Conservation (phyloP, 805 yeast species). For the Nakazawaea ambrosiae region DNA sequence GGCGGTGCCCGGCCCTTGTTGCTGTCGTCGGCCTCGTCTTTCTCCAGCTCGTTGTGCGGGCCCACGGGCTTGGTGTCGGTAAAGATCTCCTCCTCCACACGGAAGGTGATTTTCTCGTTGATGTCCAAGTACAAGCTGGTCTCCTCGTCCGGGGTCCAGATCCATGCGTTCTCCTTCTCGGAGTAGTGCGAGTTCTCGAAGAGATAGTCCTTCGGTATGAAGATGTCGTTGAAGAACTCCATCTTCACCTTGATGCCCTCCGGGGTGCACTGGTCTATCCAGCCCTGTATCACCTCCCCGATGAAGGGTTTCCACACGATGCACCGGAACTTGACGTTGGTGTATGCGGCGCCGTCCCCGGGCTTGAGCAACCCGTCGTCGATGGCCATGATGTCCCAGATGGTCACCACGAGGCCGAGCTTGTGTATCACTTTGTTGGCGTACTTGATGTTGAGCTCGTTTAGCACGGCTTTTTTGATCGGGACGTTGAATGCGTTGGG, state of each 20-base stretch:
- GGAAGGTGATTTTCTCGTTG: conserved; percentile 84
- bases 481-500: conserved; percentile 78
- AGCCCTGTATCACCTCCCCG: conserved; percentile 89
- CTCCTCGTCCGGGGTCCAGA: conserved; percentile 74
- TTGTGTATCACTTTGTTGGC: conserved; percentile 80
- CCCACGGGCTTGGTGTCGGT: conserved; percentile 76
- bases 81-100: conserved; percentile 86
- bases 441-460: conserved; percentile 78
- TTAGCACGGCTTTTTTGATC: conserved; percentile 62
- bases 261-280: conserved; percentile 81
- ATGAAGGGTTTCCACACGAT: conserved; percentile 89
- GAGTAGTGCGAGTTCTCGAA: conserved; percentile 48
- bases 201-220: conserved; percentile 74
- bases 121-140: conserved; percentile 78
- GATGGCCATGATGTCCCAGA: conserved; percentile 77
- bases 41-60: conserved; percentile 43
- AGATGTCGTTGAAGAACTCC: conserved; percentile 89
- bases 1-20: conserved; percentile 54
- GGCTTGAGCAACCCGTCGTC: conserved; percentile 88
- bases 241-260: conserved; percentile 82
- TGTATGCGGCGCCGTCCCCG: conserved; percentile 88
- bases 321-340: conserved; percentile 66
- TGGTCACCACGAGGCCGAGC: conserved; percentile 75
- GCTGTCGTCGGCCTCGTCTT: conserved; percentile 26
- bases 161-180: conserved; percentile 86